Evolutionary conservation across 768 basidiomycete genomes (phyloP), one percentile per base, ranked within the genome.

Genomic region (Leucosporidium yakuticum): DNA sequence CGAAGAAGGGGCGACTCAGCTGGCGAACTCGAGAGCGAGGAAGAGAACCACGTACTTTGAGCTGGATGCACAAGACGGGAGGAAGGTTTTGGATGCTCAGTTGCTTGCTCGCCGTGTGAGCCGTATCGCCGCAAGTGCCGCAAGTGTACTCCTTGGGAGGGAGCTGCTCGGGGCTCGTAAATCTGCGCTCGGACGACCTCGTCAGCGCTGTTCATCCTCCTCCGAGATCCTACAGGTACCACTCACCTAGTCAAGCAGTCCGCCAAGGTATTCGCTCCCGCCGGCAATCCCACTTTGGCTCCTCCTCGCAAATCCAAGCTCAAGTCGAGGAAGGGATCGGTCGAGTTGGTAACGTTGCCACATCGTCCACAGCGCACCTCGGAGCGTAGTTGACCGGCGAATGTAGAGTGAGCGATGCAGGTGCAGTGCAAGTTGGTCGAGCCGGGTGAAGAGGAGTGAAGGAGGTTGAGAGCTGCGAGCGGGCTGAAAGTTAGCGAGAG

Each of bases 241-340:
- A 31, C 81, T 58, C 65, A 88, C 88, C 89, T 84, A 70, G 86
- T 81, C 69, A 97, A 80, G 77, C 91, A 92, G 6, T 83, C 85
- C 0, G 83, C 84, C 34, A 96, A 81, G 0, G 89, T 90, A 63
- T 87, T 84, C 55, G 86, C 85, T 21, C 62, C 60, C 53, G n/a
- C 60, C 60, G n/a, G 19, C 47, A 29, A 29, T 17, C 27, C 27
- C 20, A 23, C 27, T 11, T 31, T 8, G 62, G 39, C 17, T 63
- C 39, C 39, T 32, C 12, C 64, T n/a, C 11, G 39, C 14, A 98
- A 79, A 76, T 94, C 92, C 29, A 98, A 83, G 72, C 89, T 92
- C 69, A 97, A 83, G 71, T 97, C 94, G 27, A 97, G 81, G 81
- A 93, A 89, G 17, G 91, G 91, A 74, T 98, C 95, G 50, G 87